Evolutionary conservation across 176 grass and related monocot genomes (phyloP).

Genomic region (Carex scoparia): DNA sequence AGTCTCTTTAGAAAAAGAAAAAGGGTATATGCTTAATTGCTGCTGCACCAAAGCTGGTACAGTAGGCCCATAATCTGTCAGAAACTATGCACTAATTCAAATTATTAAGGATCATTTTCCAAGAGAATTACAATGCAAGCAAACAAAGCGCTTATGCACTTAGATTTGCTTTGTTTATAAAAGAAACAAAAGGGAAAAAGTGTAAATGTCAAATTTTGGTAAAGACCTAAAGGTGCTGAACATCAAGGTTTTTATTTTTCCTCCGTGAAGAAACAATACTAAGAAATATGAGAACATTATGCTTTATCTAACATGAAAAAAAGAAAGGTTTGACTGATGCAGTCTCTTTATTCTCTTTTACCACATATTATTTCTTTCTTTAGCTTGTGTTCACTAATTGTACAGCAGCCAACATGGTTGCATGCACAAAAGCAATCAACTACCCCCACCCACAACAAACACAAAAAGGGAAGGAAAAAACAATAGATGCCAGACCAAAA

Average conservation of each 20-base stretch:
- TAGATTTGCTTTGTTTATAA: background rate
- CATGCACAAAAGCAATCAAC: background rate
- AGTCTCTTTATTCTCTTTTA: background rate
- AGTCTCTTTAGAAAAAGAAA: background rate
- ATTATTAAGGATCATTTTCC: background rate
- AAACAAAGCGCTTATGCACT: background rate
- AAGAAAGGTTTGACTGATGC: background rate
- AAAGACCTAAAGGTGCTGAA: background rate
- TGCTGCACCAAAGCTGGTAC: background rate
- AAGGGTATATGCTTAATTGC: background rate
- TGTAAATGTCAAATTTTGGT: background rate
- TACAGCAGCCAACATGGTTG: background rate
- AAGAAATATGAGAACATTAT: background rate
- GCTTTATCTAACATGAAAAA: background rate
- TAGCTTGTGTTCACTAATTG: background rate
- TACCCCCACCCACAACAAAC: background rate
- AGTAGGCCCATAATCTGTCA: background rate
- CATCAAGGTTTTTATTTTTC: background rate
- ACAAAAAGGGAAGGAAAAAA: background rate
- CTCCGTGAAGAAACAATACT: background rate
- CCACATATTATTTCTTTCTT: background rate
- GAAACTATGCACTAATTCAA: background rate
- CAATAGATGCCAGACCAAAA: background rate
- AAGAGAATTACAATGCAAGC: background rate
- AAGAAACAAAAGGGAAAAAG: background rate